Evolutionary conservation across 1,284 basidiomycete genomes (phyloP).

Genomic region (Hymenochaete sp.): DNA sequence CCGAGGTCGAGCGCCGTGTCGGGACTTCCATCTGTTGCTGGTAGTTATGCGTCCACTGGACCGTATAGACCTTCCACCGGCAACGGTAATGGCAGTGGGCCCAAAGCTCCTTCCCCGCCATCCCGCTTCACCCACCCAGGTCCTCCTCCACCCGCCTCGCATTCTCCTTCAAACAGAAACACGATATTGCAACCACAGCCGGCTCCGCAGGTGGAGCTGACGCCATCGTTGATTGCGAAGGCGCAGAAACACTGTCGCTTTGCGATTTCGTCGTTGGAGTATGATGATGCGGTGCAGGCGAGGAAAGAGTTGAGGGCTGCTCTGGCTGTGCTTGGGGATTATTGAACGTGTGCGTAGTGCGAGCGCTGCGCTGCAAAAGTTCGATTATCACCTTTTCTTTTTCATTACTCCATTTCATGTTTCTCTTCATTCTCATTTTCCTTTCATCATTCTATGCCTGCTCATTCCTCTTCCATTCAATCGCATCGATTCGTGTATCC

Average conservation of each 20-base stretch:
- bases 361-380: no score
- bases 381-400: not conserved
- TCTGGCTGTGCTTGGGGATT: conserved; percentile 55
- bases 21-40: not conserved
- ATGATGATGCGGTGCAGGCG: conserved; percentile 83
- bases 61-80: not conserved
- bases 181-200: conserved; percentile 15
- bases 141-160: not conserved
- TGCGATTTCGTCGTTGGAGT: conserved; percentile 87
- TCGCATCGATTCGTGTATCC: not conserved
- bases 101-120: not conserved
- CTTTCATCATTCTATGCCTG: not conserved
- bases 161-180: conserved; percentile 3
- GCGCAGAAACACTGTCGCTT: conserved; percentile 86
- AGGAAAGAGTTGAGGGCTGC: conserved; percentile 71
- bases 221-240: conserved; percentile 55
- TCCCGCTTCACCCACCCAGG: not conserved
- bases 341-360: not conserved
- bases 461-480: not conserved
- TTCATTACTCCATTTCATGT: not conserved
- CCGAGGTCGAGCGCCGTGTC: no score
- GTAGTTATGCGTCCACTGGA: not conserved
- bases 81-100: not conserved
- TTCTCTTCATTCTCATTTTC: not conserved
- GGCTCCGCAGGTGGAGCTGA: conserved; percentile 37